Percentiles rank a stretch among this genome's conserved stretches.
Evolutionary conservation across 805 yeast genomes (phyloP).

Genomic region (Starmera caribaea): DNA sequence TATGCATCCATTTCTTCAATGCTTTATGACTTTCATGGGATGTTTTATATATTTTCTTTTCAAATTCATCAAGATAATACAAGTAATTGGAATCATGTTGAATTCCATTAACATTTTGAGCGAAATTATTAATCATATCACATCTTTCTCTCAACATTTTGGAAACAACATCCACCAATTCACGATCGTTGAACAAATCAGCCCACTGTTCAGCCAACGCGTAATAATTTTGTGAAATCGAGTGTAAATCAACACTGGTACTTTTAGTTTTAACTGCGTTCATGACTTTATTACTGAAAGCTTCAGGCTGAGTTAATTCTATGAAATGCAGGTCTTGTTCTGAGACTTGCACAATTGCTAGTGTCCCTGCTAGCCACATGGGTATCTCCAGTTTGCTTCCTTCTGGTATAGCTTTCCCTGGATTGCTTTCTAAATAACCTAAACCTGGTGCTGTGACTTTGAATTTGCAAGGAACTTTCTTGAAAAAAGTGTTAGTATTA

Average conservation of each 20-base stretch:
- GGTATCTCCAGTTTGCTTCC: slow-evolving; percentile 72
- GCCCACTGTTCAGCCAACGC: slow-evolving; percentile 72
- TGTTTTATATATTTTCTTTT: slow-evolving; percentile 44
- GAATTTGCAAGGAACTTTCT: slow-evolving; percentile 71
- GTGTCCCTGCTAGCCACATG: slow-evolving; percentile 75
- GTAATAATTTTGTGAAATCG: slow-evolving; percentile 59
- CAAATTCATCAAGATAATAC: slow-evolving; percentile 67
- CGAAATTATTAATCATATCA: slow-evolving; percentile 62
- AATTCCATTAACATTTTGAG: slow-evolving; percentile 27
- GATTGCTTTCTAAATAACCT: slow-evolving; percentile 79
- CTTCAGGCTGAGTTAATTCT: slow-evolving; percentile 62
- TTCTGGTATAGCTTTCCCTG: slow-evolving; percentile 45
- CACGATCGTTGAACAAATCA: slow-evolving; percentile 54
- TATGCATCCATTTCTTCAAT: slow-evolving; percentile 31
- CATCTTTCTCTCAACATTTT: slow-evolving; percentile 57
- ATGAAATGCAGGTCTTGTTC: slow-evolving; percentile 41
- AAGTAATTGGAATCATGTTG: slow-evolving; percentile 46
- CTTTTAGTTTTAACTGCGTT: slow-evolving; percentile 80
- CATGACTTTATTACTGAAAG: slow-evolving; percentile 51
- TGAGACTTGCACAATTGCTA: slow-evolving; percentile 41
- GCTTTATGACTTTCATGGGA: slow-evolving; percentile 43
- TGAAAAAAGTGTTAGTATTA: background rate
- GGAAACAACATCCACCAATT: slow-evolving; percentile 39
- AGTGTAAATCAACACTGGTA: slow-evolving; percentile 52
- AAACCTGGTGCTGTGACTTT: slow-evolving; percentile 72